These are phyloP conservation scores for Cercospora zeae-maydis DNA, from an alignment of 2,329 filamentous ascomycete species.

Conservation along the genomic window DNA sequence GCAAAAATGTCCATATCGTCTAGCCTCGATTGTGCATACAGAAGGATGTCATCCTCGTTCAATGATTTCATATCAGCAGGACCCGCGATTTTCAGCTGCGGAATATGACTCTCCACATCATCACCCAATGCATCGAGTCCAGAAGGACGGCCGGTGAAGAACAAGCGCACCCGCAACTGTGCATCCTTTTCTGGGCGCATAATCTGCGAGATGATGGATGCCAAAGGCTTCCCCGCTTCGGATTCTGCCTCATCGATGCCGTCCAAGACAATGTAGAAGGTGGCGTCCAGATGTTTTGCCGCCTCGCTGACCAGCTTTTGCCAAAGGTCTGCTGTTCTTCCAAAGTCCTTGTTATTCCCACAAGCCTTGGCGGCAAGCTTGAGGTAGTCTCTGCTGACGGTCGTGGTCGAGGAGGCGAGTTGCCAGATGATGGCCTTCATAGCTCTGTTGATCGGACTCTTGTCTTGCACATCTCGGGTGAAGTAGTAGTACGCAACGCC, in stretches of 20 bases:
- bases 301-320: background rate
- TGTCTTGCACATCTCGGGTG: background rate
- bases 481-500: background rate
- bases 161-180: background rate
- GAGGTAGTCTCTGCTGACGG: background rate
- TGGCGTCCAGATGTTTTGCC: background rate
- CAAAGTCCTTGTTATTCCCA: background rate
- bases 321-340: background rate
- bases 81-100: background rate
- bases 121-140: background rate
- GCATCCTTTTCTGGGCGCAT: background rate
- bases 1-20: background rate
- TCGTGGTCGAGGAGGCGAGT: background rate
- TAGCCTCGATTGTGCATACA: background rate
- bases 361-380: background rate
- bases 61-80: background rate
- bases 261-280: background rate
- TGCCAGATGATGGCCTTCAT: background rate
- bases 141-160: background rate
- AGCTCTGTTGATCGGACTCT: background rate
- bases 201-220: background rate
- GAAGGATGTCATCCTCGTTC: background rate
- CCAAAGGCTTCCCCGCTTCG: background rate
- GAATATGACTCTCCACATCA: background rate
- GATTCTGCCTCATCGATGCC: background rate